Evolutionary conservation across 306 rosid genomes (phyloP), one percentile per base, ranked within the genome.

Genomic region (Sechiopsis laciniata): DNA sequence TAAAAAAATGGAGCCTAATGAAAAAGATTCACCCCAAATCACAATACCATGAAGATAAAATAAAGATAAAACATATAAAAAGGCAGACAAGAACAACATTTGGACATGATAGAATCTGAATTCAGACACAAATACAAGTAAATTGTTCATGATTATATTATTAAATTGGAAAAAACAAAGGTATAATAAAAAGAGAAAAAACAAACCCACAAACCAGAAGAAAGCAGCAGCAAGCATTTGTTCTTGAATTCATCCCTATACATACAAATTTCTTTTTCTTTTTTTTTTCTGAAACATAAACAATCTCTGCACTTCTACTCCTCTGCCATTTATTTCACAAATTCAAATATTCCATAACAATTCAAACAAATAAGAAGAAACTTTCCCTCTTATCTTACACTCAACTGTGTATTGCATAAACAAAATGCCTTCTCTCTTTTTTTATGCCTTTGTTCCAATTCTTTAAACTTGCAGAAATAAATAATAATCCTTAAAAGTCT

Each of bases 121-220:
- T 26, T 51, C 73, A 70, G 74, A 50, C 59, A 70, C 7, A 46
- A 80, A 85, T 88, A 90, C 87, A 90, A 68, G 89, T 85, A 88
- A 87, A 87, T 80, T 76, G 86, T 73, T 87, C 77, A 74, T 83
- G 86, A 81, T 79, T 81, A 79, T 80, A 90, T 80, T 85, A 90
- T 87, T 72, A 21, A 88, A 82, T 82, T 78, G 84, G 58, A 13
- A 26, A 26, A 69, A 78, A 83, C 79, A 78, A 79, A 80, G 77
- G 96, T 88, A 86, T 90, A 87, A 48, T 78, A 37, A 37, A 37
- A 37, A 75, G 80, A 88, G 81, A 75, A 40, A 84, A 48, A 48
- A 13, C 2, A 48, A 48, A 48, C 14, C 15, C 15, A 48, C 53
- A 48, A 48, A 13, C 53, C 53, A 48, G 52, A 10, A 48, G 52